A percentile compares a stretch with the other conserved stretches of the same genome.
phyloP scores from a whole-genome alignment of 192 early-diverging fungal genomes.

The Helicostylum pulchrum region DNA sequence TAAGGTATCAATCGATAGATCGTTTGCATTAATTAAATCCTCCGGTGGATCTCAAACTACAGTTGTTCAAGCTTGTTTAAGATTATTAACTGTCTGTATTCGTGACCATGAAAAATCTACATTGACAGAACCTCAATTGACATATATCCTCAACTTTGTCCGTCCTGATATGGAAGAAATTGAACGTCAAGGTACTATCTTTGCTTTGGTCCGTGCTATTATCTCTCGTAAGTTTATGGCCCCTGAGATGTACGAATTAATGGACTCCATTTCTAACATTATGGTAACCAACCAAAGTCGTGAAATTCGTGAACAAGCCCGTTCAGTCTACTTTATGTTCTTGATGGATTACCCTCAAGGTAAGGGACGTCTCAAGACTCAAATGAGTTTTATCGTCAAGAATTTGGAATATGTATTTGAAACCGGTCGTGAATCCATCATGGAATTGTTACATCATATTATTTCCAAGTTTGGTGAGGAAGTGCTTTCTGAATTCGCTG shows the following conservation, averaged over 20 bases:
- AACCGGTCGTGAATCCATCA: constrained; percentile 84
- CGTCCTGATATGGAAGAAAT: constrained; percentile 87
- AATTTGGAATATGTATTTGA: constrained; percentile 92
- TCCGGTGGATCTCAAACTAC: constrained; percentile 60
- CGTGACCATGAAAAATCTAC: constrained; percentile 69
- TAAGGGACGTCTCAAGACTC: constrained; percentile 69
- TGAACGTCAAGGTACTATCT: constrained; percentile 78
- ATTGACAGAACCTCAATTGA: constrained; percentile 74
- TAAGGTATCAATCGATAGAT: constrained; percentile 69
- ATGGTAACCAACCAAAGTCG: constrained; percentile 84
- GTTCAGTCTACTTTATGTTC: constrained; percentile 83
- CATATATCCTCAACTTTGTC: constrained; percentile 74
- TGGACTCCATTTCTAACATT: constrained; percentile 74
- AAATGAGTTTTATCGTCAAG: constrained; percentile 85
- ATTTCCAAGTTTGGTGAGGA: constrained; percentile 78
- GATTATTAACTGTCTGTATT: constrained; percentile 77
- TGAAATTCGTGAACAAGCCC: constrained; percentile 80
- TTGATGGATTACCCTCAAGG: constrained; percentile 96
- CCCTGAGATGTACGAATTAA: constrained; percentile 91
- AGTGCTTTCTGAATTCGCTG: constrained; percentile 68
- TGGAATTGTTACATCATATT: constrained; percentile 83
- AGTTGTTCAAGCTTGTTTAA: constrained; percentile 77
- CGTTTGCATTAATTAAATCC: constrained; percentile 72
- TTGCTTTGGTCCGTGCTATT: constrained; percentile 85
- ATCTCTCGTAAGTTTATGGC: constrained; percentile 80